Percentiles rank a stretch among this genome's conserved stretches.
phyloP scores from a whole-genome alignment of 352 stramenopile species.

The Globisporangium camurandrum region DNA sequence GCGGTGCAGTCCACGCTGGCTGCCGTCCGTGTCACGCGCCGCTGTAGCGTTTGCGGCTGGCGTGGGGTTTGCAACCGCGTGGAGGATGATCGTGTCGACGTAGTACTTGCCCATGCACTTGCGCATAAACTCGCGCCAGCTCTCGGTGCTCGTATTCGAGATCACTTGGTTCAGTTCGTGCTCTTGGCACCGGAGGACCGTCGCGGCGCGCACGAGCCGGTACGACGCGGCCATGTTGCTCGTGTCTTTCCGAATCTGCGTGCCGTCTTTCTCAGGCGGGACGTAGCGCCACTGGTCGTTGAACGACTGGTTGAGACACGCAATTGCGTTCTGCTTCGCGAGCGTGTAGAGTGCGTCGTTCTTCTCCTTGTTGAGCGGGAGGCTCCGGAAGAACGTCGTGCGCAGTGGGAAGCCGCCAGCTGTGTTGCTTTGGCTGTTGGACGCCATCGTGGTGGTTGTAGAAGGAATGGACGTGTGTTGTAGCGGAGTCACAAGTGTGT shows the following conservation, averaged over 20 bases:
- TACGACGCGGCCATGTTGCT: constrained; percentile 63
- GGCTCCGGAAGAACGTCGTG: constrained; percentile 63
- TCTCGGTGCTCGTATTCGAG: constrained; percentile 61
- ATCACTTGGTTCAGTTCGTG: constrained; percentile 72
- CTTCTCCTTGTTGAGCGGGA: constrained; percentile 48
- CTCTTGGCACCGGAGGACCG: constrained; percentile 64
- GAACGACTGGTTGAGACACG: constrained; percentile 60
- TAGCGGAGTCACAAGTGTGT: background rate
- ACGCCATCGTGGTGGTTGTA: background rate
- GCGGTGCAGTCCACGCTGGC: constrained; percentile 17
- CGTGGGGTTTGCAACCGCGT: constrained; percentile 29
- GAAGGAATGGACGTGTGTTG: background rate
- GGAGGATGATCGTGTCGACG: constrained; percentile 68
- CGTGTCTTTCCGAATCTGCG: constrained; percentile 77
- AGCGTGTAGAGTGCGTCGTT: constrained; percentile 40
- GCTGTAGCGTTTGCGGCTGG: background rate
- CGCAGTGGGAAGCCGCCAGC: constrained; percentile 48
- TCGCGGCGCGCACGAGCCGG: constrained; percentile 54
- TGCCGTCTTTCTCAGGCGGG: constrained; percentile 69
- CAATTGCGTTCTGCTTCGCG: constrained; percentile 48
- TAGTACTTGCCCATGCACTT: constrained; percentile 76
- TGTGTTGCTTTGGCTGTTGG: constrained; percentile 2
- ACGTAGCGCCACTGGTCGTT: constrained; percentile 80
- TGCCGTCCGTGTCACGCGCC: too few relatives aligned
- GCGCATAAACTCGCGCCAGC: constrained; percentile 62